Percentiles rank a stretch among this genome's conserved stretches.
These are phyloP conservation scores for Russula abietina DNA, from an alignment of 768 basidiomycete species.

Conservation along the genomic window DNA sequence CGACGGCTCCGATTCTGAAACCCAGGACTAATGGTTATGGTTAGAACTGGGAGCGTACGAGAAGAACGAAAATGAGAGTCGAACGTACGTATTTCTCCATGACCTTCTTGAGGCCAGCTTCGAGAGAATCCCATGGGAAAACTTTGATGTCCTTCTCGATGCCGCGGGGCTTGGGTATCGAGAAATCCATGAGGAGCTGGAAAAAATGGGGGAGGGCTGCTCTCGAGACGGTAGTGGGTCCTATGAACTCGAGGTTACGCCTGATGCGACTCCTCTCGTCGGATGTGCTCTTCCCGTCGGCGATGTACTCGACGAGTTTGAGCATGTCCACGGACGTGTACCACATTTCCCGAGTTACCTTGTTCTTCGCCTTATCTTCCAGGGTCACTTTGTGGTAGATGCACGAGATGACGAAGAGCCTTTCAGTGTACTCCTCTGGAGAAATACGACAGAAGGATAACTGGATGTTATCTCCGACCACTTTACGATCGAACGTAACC, in stretches of 20 bases:
- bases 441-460: conserved; percentile 71
- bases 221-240: conserved; percentile 87
- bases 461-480: conserved; percentile 69
- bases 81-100: conserved; percentile 73
- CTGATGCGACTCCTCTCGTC: conserved; percentile 97
- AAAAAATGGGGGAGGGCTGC: conserved; percentile 80
- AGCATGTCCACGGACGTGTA: conserved; percentile 97
- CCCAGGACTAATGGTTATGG: conserved; percentile 9
- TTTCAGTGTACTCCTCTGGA: conserved; percentile 65
- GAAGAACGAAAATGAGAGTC: neutral
- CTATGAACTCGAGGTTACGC: conserved; percentile 88
- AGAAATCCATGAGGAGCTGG: conserved; percentile 93
- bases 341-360: conserved; percentile 69
- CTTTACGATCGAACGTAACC: conserved; percentile 76
- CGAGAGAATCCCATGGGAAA: conserved; percentile 69
- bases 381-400: conserved; percentile 78
- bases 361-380: conserved; percentile 29
- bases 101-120: conserved; percentile 70
- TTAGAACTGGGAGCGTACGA: neutral
- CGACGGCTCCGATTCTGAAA: neutral
- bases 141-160: conserved; percentile 97
- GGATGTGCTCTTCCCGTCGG: conserved; percentile 72
- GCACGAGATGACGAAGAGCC: conserved; percentile 87
- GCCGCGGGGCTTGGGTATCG: conserved; percentile 87
- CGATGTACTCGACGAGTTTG: conserved; percentile 78